Evolutionary conservation across 805 yeast genomes (phyloP).

Genomic region (Kodamaea neixiangensis): DNA sequence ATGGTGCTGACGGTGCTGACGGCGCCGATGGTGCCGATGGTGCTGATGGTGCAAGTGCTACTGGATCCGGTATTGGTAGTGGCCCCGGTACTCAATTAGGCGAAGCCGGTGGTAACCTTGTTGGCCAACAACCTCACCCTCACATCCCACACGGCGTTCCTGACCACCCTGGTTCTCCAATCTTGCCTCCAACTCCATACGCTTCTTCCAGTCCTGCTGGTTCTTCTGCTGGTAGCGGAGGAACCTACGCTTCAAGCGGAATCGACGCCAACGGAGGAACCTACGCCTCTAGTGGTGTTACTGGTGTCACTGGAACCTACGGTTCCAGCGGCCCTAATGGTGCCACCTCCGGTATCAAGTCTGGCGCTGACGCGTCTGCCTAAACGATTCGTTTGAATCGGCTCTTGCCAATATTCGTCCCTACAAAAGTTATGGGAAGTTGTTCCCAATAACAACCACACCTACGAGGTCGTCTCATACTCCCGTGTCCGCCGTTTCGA

Average conservation of each 20-base stretch:
- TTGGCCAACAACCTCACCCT: background rate
- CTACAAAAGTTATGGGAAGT: background rate
- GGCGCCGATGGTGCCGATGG: background rate
- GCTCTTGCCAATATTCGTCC: background rate
- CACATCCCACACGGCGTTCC: background rate
- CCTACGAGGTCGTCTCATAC: background rate
- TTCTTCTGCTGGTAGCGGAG: slow-evolving; percentile 2
- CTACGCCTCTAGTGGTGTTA: background rate
- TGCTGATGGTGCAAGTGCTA: background rate
- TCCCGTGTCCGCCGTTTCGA: background rate
- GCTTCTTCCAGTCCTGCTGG: background rate
- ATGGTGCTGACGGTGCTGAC: background rate
- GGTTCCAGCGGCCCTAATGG: background rate
- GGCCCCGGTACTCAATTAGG: no score
- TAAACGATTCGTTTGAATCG: background rate
- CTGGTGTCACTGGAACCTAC: background rate
- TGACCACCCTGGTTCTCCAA: background rate
- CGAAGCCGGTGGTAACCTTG: background rate
- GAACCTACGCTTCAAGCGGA: background rate
- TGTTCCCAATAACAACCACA: background rate
- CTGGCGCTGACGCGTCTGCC: background rate
- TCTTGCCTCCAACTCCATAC: background rate
- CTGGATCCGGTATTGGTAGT: no score
- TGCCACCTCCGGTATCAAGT: background rate
- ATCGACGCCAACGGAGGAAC: background rate